Evolutionary conservation across 495 filamentous ascomycete genomes (phyloP).

Genomic region (Lophiostoma macrostomum): DNA sequence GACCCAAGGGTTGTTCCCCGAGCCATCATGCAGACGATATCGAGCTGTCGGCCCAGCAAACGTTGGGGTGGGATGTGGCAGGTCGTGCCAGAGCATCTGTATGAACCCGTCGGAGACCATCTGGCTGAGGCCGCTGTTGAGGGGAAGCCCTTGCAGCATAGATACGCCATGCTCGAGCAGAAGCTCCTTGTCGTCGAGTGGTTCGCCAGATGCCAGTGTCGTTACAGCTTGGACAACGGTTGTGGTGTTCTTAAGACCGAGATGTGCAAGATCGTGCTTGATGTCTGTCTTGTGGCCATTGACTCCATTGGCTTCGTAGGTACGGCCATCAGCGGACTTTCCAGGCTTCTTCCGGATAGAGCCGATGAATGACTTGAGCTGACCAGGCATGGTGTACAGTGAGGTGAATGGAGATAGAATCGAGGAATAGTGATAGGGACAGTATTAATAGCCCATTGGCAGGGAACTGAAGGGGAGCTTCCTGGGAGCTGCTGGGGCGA

Average conservation of each 20-base stretch:
- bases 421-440: not conserved
- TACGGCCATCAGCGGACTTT: constrained; percentile 39
- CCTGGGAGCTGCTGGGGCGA: no score
- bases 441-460: not conserved
- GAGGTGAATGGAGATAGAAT: not conserved
- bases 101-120: constrained; percentile 38
- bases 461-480: not conserved
- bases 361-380: constrained; percentile 36
- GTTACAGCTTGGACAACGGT: constrained; percentile 36
- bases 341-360: constrained; percentile 38
- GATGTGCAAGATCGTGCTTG: constrained; percentile 36
- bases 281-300: constrained; percentile 33
- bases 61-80: constrained; percentile 33
- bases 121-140: constrained; percentile 36
- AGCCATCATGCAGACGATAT: constrained; percentile 45
- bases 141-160: constrained; percentile 40
- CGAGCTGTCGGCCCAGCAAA: constrained; percentile 32
- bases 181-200: constrained; percentile 41
- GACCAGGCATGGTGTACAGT: constrained; percentile 2
- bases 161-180: constrained; percentile 42
- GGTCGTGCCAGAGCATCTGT: constrained; percentile 36
- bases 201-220: constrained; percentile 39
- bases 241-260: constrained; percentile 34
- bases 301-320: constrained; percentile 31
- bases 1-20: constrained; percentile 39